Conservation (phyloP, 2,329 filamentous ascomycete species). For the Aspergillus persii region DNA sequence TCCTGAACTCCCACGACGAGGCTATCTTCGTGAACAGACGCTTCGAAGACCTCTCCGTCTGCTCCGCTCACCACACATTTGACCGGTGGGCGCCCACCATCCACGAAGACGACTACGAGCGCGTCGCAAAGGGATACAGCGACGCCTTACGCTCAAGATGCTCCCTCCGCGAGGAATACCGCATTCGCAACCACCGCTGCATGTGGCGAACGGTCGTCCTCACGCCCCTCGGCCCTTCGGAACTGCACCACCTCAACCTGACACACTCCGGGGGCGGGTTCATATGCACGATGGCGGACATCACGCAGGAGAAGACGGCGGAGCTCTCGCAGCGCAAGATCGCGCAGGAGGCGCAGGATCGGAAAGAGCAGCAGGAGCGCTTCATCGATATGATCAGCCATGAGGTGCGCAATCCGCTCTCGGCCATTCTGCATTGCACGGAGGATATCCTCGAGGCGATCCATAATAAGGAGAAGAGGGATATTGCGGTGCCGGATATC, state of each 20-base stretch:
- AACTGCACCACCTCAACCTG: constrained; percentile 12
- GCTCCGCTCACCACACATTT: constrained; percentile 3
- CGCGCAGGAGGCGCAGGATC: constrained; percentile 75
- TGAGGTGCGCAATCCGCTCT: constrained; percentile 58
- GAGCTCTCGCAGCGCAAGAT: constrained; percentile 75
- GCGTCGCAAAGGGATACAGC: constrained; percentile 13
- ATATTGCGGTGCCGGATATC: constrained; percentile 54
- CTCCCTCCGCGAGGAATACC: constrained; percentile 25
- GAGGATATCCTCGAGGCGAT: constrained; percentile 43
- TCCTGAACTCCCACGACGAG: constrained; percentile 20
- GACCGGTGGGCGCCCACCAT: constrained; percentile 19
- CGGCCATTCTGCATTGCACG: constrained; percentile 58
- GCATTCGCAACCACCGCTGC: constrained; percentile 10
- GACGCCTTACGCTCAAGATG: not conserved
- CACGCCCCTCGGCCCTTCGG: constrained; percentile 8
- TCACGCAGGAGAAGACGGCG: constrained; percentile 80
- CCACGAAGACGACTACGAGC: constrained; percentile 18
- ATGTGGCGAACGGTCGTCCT: constrained; percentile 23
- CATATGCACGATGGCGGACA: constrained; percentile 66
- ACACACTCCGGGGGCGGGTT: constrained; percentile 11
- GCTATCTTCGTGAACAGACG: constrained; percentile 20
- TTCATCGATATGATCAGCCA: constrained; percentile 72
- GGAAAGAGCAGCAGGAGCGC: constrained; percentile 76
- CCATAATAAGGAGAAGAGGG: constrained; percentile 1
- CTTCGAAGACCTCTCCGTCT: constrained; percentile 19